Base-by-base conservation (phyloP, 352 stramenopile genomes). In the Lagenidium sp. region DNA sequence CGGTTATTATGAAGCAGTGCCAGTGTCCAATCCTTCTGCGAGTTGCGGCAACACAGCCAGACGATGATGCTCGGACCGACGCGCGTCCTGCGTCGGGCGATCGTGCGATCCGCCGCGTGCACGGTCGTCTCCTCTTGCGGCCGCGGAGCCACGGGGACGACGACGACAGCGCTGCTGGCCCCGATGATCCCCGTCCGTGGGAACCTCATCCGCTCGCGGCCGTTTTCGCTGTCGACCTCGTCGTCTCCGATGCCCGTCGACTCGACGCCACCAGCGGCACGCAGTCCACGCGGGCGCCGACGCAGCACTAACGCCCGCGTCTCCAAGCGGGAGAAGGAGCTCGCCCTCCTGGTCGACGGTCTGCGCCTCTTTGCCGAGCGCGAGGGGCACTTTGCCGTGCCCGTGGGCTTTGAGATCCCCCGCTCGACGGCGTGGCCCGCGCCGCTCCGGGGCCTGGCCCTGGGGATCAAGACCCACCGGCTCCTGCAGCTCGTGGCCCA, bases 361-460 rank as follows among this genome's bases (percentile, higher is more conserved):
- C 30, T 91, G 8, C 62, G 54, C 13, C 63, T 60, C 4, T 91
- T 91, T 44, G 48, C 77, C 41, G 40, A 61, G 8, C 50, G 77
- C 3, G 67, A 88, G 55, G 34, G 34, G 0, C 79, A 91, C 44
- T 91, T 86, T 34, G 70, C 74, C 19, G 67, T 91, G 0, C 79
- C 65, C 12, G 51, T 55, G 24, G 39, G 30, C 34, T 77, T 68
- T 29, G 47, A 60, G 15, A 56, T 72, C 16, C 64, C 74, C 4
- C 39, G 38, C 3, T 55, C 60, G 26, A 57, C 55, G 31, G 60
- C 55, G 59, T 87, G 71, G 70, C 66, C 71, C 0, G 50, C 41
- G 4, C 63, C 81, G 16, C 42, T 87, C 23, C 71, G 80, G 25
- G 42, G 60, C 5, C 38, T 86, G 19, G 58, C 59, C 16, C 60